Percentiles rank a stretch among this genome's conserved stretches.
phyloP scores from a whole-genome alignment of 768 basidiomycete species.

The Kwoniella bestiolae region DNA sequence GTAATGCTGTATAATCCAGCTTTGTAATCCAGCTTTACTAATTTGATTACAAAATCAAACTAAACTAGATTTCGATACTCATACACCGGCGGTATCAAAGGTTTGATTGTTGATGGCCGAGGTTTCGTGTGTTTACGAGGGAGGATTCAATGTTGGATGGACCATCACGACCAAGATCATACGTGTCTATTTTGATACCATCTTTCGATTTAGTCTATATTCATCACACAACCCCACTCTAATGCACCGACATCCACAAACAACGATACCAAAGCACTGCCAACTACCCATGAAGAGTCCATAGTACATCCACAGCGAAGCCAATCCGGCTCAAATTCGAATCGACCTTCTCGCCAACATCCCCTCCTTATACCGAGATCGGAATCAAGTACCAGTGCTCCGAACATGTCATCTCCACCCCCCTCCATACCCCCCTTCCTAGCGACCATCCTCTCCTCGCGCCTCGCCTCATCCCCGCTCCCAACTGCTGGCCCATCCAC shows the following conservation, averaged over 20 bases:
- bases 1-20: too few relatives aligned
- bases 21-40: neutral
- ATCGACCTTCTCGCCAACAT: too few relatives aligned
- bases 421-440: constrained; percentile 20
- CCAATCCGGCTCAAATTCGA: neutral
- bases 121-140: neutral
- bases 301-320: neutral
- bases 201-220: neutral
- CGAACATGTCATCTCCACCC: neutral
- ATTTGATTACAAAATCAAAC: neutral
- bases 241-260: neutral
- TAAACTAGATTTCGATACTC: neutral
- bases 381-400: too few relatives aligned
- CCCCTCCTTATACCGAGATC: too few relatives aligned
- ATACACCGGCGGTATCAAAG: too few relatives aligned
- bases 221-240: neutral
- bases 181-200: neutral
- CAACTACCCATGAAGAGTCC: neutral
- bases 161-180: neutral
- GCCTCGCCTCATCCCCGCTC: constrained; percentile 1
- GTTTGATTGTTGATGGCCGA: neutral
- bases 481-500: neutral
- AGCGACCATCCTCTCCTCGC: constrained; percentile 12
- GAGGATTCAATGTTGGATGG: neutral
- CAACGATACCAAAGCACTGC: neutral